Evolutionary conservation across 2,329 filamentous ascomycete genomes (phyloP).

Genomic region (Alternaria angustiovoidea): DNA sequence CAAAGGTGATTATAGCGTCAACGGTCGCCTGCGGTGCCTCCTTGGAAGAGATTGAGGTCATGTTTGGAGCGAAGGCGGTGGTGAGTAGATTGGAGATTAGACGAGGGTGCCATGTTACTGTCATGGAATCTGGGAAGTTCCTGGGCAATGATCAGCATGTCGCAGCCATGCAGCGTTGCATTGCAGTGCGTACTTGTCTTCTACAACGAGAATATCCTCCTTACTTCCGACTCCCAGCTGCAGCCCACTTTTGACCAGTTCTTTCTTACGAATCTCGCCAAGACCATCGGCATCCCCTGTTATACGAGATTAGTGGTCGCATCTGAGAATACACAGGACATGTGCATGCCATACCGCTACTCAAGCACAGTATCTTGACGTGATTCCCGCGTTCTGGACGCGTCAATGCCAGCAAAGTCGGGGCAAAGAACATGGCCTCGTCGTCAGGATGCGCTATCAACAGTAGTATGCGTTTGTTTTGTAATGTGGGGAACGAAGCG

Average conservation of each 20-base stretch:
- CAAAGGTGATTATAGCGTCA: constrained; percentile 90
- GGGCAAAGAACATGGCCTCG: constrained; percentile 99
- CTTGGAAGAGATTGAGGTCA: constrained; percentile 54
- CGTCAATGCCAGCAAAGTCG: constrained; percentile 84
- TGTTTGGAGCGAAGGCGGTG: constrained; percentile 75
- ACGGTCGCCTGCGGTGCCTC: constrained; percentile 65
- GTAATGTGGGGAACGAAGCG: constrained; percentile 69
- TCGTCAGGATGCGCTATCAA: constrained; percentile 98
- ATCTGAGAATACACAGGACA: background rate
- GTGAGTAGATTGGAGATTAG: constrained; percentile 75
- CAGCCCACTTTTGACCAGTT: constrained; percentile 82
- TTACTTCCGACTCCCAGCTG: constrained; percentile 76
- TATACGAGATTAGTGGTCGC: constrained; percentile 13
- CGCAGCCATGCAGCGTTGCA: constrained; percentile 10
- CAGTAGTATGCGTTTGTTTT: constrained; percentile 86
- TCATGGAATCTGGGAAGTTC: constrained; percentile 92
- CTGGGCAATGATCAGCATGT: constrained; percentile 40
- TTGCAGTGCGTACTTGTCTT: constrained; percentile 68
- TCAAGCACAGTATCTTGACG: constrained; percentile 92
- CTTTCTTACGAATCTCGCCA: constrained; percentile 81
- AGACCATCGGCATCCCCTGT: constrained; percentile 85
- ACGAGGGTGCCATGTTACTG: constrained; percentile 73
- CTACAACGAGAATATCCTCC: constrained; percentile 85
- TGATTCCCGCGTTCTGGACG: constrained; percentile 83
- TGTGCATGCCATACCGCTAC: constrained; percentile 68